Percentiles rank a stretch among this genome's conserved stretches.
These are phyloP conservation scores for Phytophthora citricola DNA, from an alignment of 352 stramenopile species.

Conservation along the genomic window DNA sequence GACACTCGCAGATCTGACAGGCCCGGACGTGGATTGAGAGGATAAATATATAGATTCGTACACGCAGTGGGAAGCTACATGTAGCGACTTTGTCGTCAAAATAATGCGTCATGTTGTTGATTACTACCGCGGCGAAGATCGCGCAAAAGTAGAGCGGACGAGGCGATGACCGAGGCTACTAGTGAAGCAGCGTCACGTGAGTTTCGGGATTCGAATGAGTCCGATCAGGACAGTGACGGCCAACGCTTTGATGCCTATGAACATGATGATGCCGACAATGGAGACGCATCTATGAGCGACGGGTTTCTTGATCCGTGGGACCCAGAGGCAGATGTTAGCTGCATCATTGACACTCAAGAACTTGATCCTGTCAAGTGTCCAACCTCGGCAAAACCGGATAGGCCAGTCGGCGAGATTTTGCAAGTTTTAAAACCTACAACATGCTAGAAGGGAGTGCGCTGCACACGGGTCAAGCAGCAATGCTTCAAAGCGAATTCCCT, in stretches of 20 bases:
- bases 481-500: neutral
- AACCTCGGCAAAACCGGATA: neutral
- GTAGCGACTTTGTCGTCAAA: constrained; percentile 4
- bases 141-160: neutral
- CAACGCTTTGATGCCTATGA: neutral
- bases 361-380: neutral
- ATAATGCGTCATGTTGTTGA: neutral
- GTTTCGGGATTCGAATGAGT: too few species aligned
- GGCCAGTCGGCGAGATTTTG: neutral
- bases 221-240: neutral
- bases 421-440: neutral
- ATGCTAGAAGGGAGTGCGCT: neutral
- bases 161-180: neutral
- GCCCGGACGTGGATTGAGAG: neutral
- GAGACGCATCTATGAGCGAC: neutral
- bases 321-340: too few species aligned
- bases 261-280: neutral
- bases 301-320: neutral
- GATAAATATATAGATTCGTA: neutral
- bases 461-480: neutral
- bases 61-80: neutral
- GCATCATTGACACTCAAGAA: neutral
- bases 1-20: neutral
- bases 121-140: neutral
- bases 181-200: neutral